Conservation (phyloP, 768 basidiomycete species). For the Lactarius trivialis region DNA sequence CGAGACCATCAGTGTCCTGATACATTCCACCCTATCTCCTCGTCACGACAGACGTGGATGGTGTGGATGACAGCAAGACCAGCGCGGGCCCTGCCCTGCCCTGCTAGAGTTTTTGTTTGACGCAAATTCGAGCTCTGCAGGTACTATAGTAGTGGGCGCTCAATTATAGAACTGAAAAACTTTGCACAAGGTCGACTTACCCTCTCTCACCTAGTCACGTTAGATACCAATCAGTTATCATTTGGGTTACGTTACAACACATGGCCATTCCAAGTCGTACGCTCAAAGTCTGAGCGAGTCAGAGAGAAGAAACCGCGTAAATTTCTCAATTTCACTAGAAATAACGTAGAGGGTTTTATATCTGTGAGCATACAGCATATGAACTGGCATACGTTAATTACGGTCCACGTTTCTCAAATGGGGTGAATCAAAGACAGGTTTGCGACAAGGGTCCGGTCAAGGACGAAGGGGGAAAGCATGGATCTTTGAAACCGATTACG, state of each 20-base stretch:
- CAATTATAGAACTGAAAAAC: background rate
- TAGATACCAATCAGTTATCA: no score
- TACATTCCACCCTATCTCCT: conserved; percentile 13
- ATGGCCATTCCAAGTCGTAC: no score
- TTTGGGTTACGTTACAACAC: no score
- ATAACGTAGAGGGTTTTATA: no score
- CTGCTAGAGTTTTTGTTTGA: conserved; percentile 21
- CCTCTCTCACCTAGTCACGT: no score
- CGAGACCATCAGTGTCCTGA: conserved; percentile 13
- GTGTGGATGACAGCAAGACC: conserved; percentile 17
- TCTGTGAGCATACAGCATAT: no score
- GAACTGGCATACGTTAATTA: no score
- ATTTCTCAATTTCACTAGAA: no score
- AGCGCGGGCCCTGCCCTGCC: conserved; percentile 18
- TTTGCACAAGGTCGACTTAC: background rate
- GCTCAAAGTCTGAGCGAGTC: no score
- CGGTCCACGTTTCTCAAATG: conserved; percentile 1
- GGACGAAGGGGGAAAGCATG: conserved; percentile 3
- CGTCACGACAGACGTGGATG: conserved; percentile 11
- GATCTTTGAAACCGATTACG: conserved; percentile 23
- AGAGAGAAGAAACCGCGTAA: background rate
- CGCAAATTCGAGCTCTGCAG: background rate
- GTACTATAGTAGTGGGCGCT: background rate
- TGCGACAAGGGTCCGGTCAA: conserved; percentile 18
- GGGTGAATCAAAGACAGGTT: conserved; percentile 22